phyloP scores from a whole-genome alignment of 495 filamentous ascomycete species.

The Penicillium dipodomyicola region DNA sequence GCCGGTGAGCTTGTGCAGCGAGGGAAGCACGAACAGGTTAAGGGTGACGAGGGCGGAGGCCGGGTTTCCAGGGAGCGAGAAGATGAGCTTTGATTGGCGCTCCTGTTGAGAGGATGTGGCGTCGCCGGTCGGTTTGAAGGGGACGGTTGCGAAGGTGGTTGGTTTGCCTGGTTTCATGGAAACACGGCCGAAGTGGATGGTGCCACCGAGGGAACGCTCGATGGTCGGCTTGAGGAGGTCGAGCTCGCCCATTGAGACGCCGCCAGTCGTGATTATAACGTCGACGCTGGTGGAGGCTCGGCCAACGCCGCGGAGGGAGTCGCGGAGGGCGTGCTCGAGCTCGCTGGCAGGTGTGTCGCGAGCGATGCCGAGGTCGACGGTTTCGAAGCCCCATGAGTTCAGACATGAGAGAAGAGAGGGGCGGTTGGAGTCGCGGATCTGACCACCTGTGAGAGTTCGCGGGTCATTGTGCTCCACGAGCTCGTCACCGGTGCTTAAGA shows the following conservation, averaged over 20 bases:
- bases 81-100: conserved; percentile 67
- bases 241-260: conserved; percentile 97
- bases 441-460: conserved; percentile 64
- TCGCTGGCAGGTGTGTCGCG: conserved; percentile 68
- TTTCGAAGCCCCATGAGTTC: conserved; percentile 71
- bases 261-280: conserved; percentile 87
- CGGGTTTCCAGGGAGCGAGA: conserved; percentile 92
- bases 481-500: conserved; percentile 94
- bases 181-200: conserved; percentile 95
- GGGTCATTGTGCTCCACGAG: conserved; percentile 74
- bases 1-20: conserved; percentile 66
- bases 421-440: conserved; percentile 91
- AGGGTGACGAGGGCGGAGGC: conserved; percentile 90
- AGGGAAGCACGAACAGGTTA: conserved; percentile 89
- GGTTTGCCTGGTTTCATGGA: conserved; percentile 98
- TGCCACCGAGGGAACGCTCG: conserved; percentile 83
- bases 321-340: conserved; percentile 72
- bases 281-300: conserved; percentile 52
- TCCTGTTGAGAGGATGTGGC: conserved; percentile 43
- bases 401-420: conserved; percentile 79
- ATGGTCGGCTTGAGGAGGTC: conserved; percentile 97
- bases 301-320: conserved; percentile 59
- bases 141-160: conserved; percentile 91
- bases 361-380: conserved; percentile 83
- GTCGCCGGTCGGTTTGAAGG: conserved; percentile 45